Conservation (phyloP, 192 early-diverging fungal genomes). For the Coemansia sp. region DNA sequence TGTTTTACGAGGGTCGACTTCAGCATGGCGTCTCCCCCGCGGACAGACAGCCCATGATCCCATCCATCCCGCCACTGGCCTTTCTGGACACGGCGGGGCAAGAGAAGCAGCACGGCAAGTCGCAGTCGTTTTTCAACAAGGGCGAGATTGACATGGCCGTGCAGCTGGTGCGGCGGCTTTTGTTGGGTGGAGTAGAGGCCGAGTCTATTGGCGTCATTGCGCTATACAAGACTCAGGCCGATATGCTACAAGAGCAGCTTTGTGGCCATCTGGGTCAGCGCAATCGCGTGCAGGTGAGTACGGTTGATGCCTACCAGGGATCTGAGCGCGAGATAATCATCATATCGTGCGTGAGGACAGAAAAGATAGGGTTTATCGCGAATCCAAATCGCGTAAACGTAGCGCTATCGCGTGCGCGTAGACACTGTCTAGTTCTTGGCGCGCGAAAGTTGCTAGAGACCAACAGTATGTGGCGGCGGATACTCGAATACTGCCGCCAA, state of each 20-base stretch:
- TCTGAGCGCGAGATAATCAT: slow-evolving; percentile 60
- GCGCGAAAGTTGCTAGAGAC: slow-evolving; percentile 37
- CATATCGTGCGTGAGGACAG: slow-evolving; percentile 56
- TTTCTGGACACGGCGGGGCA: slow-evolving; percentile 51
- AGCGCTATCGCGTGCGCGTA: slow-evolving; percentile 57
- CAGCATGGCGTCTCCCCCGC: slow-evolving; percentile 32
- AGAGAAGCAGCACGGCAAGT: slow-evolving; percentile 45
- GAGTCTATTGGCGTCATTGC: slow-evolving; percentile 54
- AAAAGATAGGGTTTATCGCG: slow-evolving; percentile 56
- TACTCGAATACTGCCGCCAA: slow-evolving; percentile 42
- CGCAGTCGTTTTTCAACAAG: slow-evolving; percentile 56
- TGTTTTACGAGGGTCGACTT: slow-evolving; percentile 51
- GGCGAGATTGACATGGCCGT: slow-evolving; percentile 47
- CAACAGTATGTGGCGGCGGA: slow-evolving; percentile 45
- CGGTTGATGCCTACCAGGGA: slow-evolving; percentile 63
- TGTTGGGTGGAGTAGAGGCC: slow-evolving; percentile 20
- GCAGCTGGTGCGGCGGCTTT: slow-evolving; percentile 27
- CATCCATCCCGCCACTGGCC: slow-evolving; percentile 40
- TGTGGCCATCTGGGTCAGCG: slow-evolving; percentile 15
- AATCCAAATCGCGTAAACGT: slow-evolving; percentile 59
- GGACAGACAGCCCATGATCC: slow-evolving; percentile 34
- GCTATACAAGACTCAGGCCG: slow-evolving; percentile 49
- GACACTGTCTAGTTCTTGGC: slow-evolving; percentile 46
- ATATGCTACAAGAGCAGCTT: slow-evolving; percentile 48
- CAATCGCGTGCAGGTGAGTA: slow-evolving; percentile 51